phyloP scores from a whole-genome alignment of 495 filamentous ascomycete genomes.

The Daldinia decipiens region DNA sequence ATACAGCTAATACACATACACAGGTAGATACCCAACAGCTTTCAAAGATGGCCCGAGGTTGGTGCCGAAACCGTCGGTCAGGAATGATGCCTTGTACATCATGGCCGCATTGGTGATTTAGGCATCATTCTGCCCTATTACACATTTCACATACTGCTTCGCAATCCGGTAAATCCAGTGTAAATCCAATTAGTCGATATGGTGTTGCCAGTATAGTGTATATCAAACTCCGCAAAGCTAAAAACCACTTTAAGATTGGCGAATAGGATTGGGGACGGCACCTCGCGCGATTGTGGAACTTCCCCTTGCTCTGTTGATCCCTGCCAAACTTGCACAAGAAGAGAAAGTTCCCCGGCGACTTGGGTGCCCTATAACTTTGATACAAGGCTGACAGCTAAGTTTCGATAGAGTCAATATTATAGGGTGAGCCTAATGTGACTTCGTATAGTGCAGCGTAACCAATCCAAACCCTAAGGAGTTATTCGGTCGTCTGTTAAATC shows the following conservation, averaged over 20 bases:
- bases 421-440: slow-evolving; percentile 39
- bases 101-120: not conserved
- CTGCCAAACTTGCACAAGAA: slow-evolving; percentile 21
- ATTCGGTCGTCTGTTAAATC: slow-evolving; percentile 9
- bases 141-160: slow-evolving; percentile 7
- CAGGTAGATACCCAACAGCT: not conserved
- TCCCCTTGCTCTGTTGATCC: slow-evolving; percentile 24
- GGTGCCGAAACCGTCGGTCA: not conserved
- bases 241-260: slow-evolving; percentile 11
- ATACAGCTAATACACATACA: too few species aligned
- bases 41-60: not conserved
- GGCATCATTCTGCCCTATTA: not conserved
- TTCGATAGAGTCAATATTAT: slow-evolving; percentile 22
- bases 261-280: slow-evolving; percentile 28
- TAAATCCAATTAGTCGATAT: slow-evolving; percentile 3
- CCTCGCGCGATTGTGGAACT: slow-evolving; percentile 33
- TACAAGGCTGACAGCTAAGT: slow-evolving; percentile 30
- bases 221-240: slow-evolving; percentile 12
- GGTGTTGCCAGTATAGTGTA: not conserved
- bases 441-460: slow-evolving; percentile 18
- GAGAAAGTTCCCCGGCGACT: slow-evolving; percentile 17
- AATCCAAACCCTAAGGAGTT: slow-evolving; percentile 20
- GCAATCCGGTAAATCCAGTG: not conserved
- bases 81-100: slow-evolving; percentile 4
- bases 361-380: slow-evolving; percentile 22